Evolutionary conservation across 352 stramenopile species (phyloP).

Genomic region (Phytophthora pluvialis): DNA sequence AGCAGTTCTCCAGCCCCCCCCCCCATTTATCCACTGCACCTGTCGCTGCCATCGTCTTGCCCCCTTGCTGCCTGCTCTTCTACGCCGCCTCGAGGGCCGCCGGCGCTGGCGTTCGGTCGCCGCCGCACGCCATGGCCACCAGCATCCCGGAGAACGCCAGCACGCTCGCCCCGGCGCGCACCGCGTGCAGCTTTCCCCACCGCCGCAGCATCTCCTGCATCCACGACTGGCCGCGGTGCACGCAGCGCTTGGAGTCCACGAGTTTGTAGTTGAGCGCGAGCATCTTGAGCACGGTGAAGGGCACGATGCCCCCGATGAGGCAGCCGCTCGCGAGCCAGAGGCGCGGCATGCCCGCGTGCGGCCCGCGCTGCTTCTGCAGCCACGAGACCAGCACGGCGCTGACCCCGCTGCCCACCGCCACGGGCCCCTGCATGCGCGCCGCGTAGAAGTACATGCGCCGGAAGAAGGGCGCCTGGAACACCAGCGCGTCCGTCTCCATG

Average conservation of each 20-base stretch:
- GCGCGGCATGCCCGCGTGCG: conserved; percentile 38
- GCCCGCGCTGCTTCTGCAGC: conserved; percentile 43
- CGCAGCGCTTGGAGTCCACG: conserved; percentile 52
- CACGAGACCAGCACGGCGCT: conserved; percentile 56
- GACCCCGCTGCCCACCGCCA: conserved; percentile 61
- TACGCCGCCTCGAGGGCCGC: conserved; percentile 7
- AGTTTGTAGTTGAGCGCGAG: conserved; percentile 68
- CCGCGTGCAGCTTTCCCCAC: conserved; percentile 63
- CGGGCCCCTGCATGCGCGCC: conserved; percentile 62
- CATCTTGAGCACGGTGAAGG: conserved; percentile 76
- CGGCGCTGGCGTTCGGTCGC: conserved; percentile 28
- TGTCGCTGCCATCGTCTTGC: neutral
- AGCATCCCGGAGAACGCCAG: conserved; percentile 69
- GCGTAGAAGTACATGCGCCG: conserved; percentile 83
- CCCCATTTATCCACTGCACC: neutral
- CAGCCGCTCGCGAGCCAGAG: conserved; percentile 67
- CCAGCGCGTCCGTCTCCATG: conserved; percentile 56
- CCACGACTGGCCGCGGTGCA: conserved; percentile 47
- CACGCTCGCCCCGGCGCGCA: conserved; percentile 59
- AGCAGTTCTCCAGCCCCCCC: neutral
- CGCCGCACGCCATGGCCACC: conserved; percentile 56
- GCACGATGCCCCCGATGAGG: conserved; percentile 62
- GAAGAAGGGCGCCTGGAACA: conserved; percentile 79
- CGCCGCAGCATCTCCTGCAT: conserved; percentile 58
- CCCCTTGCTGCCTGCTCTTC: neutral